phyloP scores from a whole-genome alignment of 768 basidiomycete genomes.

The Suillus sp. region DNA sequence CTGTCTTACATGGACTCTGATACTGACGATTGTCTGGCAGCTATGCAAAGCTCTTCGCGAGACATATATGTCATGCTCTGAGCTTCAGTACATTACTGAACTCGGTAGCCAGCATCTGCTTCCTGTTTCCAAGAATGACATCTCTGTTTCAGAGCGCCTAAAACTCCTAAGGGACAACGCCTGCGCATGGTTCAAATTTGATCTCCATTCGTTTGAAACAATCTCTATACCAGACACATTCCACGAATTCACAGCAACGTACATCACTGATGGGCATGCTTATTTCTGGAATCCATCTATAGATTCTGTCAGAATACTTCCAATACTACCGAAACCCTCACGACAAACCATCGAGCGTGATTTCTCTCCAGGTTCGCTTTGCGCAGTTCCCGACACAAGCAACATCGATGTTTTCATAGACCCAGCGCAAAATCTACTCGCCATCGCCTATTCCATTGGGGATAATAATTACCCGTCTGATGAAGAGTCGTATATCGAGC shows the following conservation, averaged over 20 bases:
- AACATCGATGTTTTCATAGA: neutral
- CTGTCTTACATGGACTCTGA: neutral
- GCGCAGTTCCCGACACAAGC: neutral
- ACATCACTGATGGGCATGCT: neutral
- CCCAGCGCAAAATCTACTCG: neutral
- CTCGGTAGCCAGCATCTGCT: constrained; percentile 4
- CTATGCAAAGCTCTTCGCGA: neutral
- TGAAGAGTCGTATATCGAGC: neutral
- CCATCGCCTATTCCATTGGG: neutral
- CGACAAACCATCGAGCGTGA: neutral
- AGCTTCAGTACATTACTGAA: constrained; percentile 8
- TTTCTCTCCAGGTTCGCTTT: neutral
- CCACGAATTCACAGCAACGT: neutral
- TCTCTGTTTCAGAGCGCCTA: neutral
- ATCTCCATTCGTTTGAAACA: neutral
- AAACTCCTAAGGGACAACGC: neutral
- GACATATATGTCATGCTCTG: neutral
- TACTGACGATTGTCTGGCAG: neutral
- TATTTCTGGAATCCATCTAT: neutral
- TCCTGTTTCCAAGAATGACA: neutral
- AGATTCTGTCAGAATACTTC: neutral
- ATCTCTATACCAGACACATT: neutral
- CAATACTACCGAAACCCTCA: neutral
- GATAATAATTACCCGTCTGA: neutral
- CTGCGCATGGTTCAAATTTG: neutral